A percentile compares a stretch with the other conserved stretches of the same genome.
Evolutionary conservation across 1,139 yeast species (phyloP).

Genomic region (Kodamaea suecica): DNA sequence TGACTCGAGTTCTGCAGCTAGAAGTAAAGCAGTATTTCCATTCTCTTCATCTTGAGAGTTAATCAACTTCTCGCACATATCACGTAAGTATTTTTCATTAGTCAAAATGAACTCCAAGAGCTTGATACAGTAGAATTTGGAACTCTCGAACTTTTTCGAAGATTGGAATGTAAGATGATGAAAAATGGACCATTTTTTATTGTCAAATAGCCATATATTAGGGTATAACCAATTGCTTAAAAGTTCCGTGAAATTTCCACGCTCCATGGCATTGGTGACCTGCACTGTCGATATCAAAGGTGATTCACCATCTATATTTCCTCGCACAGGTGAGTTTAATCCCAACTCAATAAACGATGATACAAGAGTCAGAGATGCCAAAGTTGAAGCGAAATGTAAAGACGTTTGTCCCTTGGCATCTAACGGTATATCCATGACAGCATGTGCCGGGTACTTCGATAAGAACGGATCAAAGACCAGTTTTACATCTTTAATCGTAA

Average conservation of each 20-base stretch:
- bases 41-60: constrained; percentile 70
- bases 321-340: constrained; percentile 42
- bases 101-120: constrained; percentile 76
- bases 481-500: constrained; percentile 15
- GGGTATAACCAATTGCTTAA: constrained; percentile 39
- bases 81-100: constrained; percentile 51
- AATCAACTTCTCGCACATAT: constrained; percentile 62
- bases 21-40: constrained; percentile 87
- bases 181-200: constrained; percentile 32
- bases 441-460: constrained; percentile 9
- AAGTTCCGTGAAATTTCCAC: constrained; percentile 37
- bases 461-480: constrained; percentile 17
- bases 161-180: constrained; percentile 36
- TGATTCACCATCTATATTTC: constrained; percentile 39
- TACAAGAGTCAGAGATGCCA: constrained; percentile 40
- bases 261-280: constrained; percentile 48
- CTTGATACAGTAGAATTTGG: constrained; percentile 69
- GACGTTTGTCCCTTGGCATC: constrained; percentile 46
- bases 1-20: constrained; percentile 87
- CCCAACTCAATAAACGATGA: constrained; percentile 36
- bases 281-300: constrained; percentile 40
- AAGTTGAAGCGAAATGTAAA: constrained; percentile 45
- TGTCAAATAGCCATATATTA: constrained; percentile 36
- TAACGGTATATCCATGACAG: constrained; percentile 36
- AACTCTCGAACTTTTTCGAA: constrained; percentile 30